Conservation (phyloP, 2,329 filamentous ascomycete genomes). For the Fusarium sp. region DNA sequence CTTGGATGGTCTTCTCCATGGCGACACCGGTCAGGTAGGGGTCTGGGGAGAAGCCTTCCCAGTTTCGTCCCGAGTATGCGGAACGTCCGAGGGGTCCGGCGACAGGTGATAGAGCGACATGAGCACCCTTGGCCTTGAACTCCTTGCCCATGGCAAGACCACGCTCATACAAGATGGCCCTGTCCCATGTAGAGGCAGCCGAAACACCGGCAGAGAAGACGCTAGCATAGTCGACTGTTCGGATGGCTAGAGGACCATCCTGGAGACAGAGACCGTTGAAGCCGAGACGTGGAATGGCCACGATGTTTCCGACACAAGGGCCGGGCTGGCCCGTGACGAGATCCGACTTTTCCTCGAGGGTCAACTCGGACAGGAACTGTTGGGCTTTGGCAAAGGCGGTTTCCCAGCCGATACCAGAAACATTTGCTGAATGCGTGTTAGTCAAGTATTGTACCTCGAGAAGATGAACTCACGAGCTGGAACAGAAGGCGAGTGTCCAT, state of each 20-base stretch:
- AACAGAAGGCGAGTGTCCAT: conserved; percentile 53
- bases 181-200: conserved; percentile 74
- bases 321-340: conserved; percentile 51
- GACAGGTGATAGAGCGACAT: conserved; percentile 69
- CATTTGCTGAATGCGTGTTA: conserved; percentile 48
- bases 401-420: conserved; percentile 53
- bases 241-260: conserved; percentile 50
- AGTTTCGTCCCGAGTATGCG: conserved; percentile 69
- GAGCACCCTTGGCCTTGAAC: conserved; percentile 78
- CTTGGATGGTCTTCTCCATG: conserved; percentile 51
- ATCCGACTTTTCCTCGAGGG: conserved; percentile 47
- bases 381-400: conserved; percentile 52
- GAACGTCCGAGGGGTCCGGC: conserved; percentile 56
- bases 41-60: conserved; percentile 74
- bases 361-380: conserved; percentile 47
- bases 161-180: conserved; percentile 74
- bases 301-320: conserved; percentile 52
- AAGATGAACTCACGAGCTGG: conserved; percentile 51
- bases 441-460: not conserved
- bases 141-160: conserved; percentile 66
- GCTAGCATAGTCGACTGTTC: conserved; percentile 57
- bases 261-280: conserved; percentile 58
- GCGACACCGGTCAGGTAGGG: conserved; percentile 73
- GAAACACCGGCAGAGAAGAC: conserved; percentile 70
- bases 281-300: conserved; percentile 54